phyloP scores from a whole-genome alignment of 2,329 filamentous ascomycete genomes.

The Fragosphaeria purpurea region DNA sequence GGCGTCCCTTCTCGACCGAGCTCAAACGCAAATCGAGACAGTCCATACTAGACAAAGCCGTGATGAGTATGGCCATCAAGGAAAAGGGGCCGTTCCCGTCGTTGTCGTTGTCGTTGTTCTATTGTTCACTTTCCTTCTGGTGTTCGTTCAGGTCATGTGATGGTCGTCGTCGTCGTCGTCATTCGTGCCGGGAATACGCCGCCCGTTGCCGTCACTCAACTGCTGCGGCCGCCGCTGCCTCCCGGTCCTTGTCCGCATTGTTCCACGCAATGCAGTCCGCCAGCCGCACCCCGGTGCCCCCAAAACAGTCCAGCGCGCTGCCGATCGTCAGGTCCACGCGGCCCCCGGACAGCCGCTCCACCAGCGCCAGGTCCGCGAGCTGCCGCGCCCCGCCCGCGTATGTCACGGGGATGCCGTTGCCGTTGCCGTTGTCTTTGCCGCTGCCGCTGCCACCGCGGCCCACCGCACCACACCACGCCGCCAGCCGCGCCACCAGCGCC shows the following conservation, averaged over 20 bases:
- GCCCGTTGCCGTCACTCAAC: too few relatives aligned
- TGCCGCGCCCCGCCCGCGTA: slow-evolving; percentile 90
- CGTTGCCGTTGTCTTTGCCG: too few relatives aligned
- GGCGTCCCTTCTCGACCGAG: too few relatives aligned
- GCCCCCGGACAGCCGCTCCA: slow-evolving; percentile 67
- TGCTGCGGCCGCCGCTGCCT: background rate
- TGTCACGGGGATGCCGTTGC: slow-evolving; percentile 55
- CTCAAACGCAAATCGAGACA: too few relatives aligned
- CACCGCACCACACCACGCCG: slow-evolving; percentile 71
- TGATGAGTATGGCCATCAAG: too few relatives aligned
- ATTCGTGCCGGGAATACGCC: too few relatives aligned
- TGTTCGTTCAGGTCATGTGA: background rate
- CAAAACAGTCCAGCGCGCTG: slow-evolving; percentile 92
- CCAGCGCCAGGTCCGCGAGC: slow-evolving; percentile 71
- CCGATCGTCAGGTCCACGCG: slow-evolving; percentile 92
- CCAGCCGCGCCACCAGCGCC: slow-evolving; percentile 63
- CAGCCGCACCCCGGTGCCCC: slow-evolving; percentile 75
- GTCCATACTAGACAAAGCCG: too few relatives aligned
- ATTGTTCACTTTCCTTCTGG: background rate
- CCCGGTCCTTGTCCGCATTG: slow-evolving; percentile 27
- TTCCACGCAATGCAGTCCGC: slow-evolving; percentile 91
- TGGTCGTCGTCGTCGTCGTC: background rate
- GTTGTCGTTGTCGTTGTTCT: background rate
- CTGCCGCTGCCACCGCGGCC: background rate
- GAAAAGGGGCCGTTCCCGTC: too few relatives aligned